These are phyloP conservation scores for Tuctoria greenei DNA, from an alignment of 176 grass and related monocot genomes.

Conservation along the genomic window DNA sequence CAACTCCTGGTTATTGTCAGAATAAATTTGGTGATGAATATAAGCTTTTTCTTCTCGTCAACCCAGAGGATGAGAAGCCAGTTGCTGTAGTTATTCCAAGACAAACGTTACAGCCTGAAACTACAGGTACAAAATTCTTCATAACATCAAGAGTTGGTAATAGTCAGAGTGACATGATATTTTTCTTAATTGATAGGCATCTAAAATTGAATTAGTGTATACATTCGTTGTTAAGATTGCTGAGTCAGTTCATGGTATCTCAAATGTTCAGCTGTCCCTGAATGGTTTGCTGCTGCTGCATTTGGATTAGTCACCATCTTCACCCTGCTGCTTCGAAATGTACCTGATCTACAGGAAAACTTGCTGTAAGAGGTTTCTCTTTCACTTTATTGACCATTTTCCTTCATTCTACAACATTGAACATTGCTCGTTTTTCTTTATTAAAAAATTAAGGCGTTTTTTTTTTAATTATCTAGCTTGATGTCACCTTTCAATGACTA, in stretches of 20 bases:
- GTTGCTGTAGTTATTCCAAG: constrained; percentile 88
- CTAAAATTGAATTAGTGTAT: constrained; percentile 16
- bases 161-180: constrained; percentile 5
- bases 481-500: neutral
- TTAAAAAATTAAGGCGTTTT: neutral
- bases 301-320: constrained; percentile 91
- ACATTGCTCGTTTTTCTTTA: constrained; percentile 5
- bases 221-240: constrained; percentile 13
- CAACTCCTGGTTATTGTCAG: constrained; percentile 47
- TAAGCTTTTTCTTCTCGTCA: constrained; percentile 90
- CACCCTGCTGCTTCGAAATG: constrained; percentile 91
- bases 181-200: constrained; percentile 1
- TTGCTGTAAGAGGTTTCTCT: constrained; percentile 97
- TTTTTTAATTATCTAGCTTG: neutral
- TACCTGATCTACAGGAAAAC: constrained; percentile 85
- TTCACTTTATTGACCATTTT: constrained; percentile 34
- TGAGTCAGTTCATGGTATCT: constrained; percentile 13
- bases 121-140: constrained; percentile 53
- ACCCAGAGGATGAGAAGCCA: constrained; percentile 93
- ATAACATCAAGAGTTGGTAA: neutral
- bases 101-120: constrained; percentile 62
- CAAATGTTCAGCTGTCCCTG: constrained; percentile 69
- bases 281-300: constrained; percentile 87
- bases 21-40: constrained; percentile 92
- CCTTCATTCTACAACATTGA: constrained; percentile 5